Evolutionary conservation across 2,329 filamentous ascomycete genomes (phyloP).

Genomic region (Trichoderma sp.): DNA sequence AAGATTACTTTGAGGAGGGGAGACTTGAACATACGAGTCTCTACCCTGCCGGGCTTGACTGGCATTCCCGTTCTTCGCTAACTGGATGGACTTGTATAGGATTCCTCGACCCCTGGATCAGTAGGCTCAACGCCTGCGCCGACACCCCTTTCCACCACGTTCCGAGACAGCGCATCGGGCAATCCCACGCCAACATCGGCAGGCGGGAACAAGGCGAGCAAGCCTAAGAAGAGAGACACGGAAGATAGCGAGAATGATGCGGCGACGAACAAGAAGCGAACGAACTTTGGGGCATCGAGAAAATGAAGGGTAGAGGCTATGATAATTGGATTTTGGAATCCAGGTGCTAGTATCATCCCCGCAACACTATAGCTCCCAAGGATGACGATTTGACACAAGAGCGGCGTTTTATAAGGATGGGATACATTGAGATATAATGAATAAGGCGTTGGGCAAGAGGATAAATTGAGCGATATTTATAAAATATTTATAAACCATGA

Average conservation of each 20-base stretch:
- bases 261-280: constrained; percentile 53
- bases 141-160: constrained; percentile 55
- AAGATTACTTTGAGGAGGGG: constrained; percentile 19
- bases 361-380: neutral
- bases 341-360: neutral
- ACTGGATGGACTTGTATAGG: constrained; percentile 29
- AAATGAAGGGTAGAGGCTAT: constrained; percentile 37
- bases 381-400: neutral
- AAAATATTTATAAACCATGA: neutral
- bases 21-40: neutral
- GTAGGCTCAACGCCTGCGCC: constrained; percentile 41
- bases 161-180: constrained; percentile 49
- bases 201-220: constrained; percentile 46
- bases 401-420: constrained; percentile 1
- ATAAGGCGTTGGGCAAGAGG: neutral
- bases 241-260: constrained; percentile 61
- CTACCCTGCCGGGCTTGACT: neutral
- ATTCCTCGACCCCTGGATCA: constrained; percentile 45
- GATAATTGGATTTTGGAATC: neutral
- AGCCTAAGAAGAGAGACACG: constrained; percentile 54
- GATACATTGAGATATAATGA: neutral
- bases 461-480: neutral
- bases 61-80: neutral
- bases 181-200: constrained; percentile 57
- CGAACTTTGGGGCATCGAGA: constrained; percentile 55